These are phyloP conservation scores for Colletotrichum sp. DNA, from an alignment of 2,329 filamentous ascomycete species.

Conservation along the genomic window DNA sequence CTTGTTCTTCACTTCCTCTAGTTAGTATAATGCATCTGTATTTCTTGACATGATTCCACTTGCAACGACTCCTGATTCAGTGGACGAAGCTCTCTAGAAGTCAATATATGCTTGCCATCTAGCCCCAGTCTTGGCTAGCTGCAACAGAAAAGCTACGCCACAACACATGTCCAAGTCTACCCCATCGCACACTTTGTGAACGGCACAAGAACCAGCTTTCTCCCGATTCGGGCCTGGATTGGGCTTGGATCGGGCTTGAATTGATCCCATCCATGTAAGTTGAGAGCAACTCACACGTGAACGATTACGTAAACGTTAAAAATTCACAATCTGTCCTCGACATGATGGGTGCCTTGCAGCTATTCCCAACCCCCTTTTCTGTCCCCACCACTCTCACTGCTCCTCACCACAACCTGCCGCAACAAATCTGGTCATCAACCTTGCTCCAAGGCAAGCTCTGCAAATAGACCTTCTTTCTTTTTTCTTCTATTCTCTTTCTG, in stretches of 20 bases:
- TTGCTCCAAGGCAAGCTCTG: neutral
- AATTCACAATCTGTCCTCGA: neutral
- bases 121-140: neutral
- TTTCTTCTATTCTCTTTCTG: neutral
- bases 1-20: slow-evolving; percentile 24
- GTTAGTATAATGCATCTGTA: neutral
- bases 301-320: neutral
- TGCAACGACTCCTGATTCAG: neutral
- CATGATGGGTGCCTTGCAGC: neutral
- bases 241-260: neutral
- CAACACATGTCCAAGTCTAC: neutral
- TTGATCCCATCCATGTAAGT: neutral
- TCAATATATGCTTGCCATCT: neutral
- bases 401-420: neutral
- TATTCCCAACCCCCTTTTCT: neutral
- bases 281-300: neutral
- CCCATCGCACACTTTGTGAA: neutral
- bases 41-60: too few species aligned
- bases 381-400: neutral
- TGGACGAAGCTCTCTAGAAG: neutral
- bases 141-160: neutral
- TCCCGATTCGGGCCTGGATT: neutral
- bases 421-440: neutral
- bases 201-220: neutral
- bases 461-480: neutral